Conservation (phyloP, 768 basidiomycete species). For the Russula brevipes region DNA sequence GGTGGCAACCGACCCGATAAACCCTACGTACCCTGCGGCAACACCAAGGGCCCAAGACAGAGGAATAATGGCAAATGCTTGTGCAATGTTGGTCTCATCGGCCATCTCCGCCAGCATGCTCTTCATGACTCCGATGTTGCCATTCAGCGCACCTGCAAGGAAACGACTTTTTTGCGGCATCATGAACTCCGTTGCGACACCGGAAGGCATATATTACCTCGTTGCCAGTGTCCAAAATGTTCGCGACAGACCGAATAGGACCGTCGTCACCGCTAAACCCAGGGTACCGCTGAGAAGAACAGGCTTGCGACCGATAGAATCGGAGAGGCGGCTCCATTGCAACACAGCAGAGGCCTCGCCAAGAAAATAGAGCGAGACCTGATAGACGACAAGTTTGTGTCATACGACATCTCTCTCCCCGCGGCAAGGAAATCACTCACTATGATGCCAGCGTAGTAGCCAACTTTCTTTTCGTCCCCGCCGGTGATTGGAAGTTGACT, state of each 20-base stretch:
- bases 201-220: slow-evolving; percentile 25
- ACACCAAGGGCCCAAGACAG: slow-evolving; percentile 25
- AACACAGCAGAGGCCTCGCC: slow-evolving; percentile 43
- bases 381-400: neutral
- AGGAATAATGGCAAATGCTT: slow-evolving; percentile 36
- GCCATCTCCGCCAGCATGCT: slow-evolving; percentile 56
- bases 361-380: slow-evolving; percentile 47
- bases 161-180: neutral
- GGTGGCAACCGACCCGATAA: neutral
- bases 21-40: slow-evolving; percentile 3
- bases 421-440: neutral
- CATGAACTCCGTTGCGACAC: neutral
- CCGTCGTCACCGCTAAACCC: slow-evolving; percentile 33
- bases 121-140: slow-evolving; percentile 2
- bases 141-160: slow-evolving; percentile 10
- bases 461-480: slow-evolving; percentile 2
- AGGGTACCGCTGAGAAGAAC: slow-evolving; percentile 39
- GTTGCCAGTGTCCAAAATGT: slow-evolving; percentile 31
- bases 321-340: slow-evolving; percentile 45
- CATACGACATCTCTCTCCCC: neutral
- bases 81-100: slow-evolving; percentile 51
- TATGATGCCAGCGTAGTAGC: neutral
- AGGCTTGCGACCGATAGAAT: slow-evolving; percentile 45
- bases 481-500: neutral
- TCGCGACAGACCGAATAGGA: slow-evolving; percentile 35